Evolutionary conservation across 75 land plant genomes (phyloP), one percentile per base, ranked within the genome.

Genomic region (Pseudotsuga menziesii): DNA sequence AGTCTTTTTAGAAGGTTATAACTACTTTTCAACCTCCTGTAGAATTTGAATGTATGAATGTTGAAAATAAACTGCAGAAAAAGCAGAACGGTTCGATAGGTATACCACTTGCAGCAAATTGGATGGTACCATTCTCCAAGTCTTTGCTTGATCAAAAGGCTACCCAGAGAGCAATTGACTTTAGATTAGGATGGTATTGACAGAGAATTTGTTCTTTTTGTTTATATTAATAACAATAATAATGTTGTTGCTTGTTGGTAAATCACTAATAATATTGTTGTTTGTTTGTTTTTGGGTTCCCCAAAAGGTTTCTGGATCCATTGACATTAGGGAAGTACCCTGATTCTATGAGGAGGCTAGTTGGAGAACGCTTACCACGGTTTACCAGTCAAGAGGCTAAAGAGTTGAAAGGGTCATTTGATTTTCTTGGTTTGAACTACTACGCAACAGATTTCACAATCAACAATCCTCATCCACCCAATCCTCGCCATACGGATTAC

Each of bases 381-480:
- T 90, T 88, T 79, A 88, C 81, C 8, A 70, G 69, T 25, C 15
- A 44, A 56, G 73, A 90, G 72, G 74, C 85, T 23, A 6, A 62
- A 44, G 61, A 29, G 20, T 12, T 90, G 35, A 79, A 77, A 60
- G 80, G 88, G 39, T 90, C 90, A 25, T 85, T 81, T 36, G 90
- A 90, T 73, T 90, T 88, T 69, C 75, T 90, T n/a, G 92, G 91
- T 27, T n/a, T 89, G 44, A 89, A 89, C 61, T 77, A 84, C 61
- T 87, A 87, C 58, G 74, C 82, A 8, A 17, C 89, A 16, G 44
- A 64, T n/a, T 90, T 81, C 58, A 81, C 78, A 0, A 61, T 58
- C 1, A 59, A 78, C 67, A 58, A 39, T 11, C 57, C 77, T 17
- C 14, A 60, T 3, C 36, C 20, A 4, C 57, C 41, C 3, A 77